Conservation (phyloP, 352 stramenopile species). For the Phytopythium delawarense region DNA sequence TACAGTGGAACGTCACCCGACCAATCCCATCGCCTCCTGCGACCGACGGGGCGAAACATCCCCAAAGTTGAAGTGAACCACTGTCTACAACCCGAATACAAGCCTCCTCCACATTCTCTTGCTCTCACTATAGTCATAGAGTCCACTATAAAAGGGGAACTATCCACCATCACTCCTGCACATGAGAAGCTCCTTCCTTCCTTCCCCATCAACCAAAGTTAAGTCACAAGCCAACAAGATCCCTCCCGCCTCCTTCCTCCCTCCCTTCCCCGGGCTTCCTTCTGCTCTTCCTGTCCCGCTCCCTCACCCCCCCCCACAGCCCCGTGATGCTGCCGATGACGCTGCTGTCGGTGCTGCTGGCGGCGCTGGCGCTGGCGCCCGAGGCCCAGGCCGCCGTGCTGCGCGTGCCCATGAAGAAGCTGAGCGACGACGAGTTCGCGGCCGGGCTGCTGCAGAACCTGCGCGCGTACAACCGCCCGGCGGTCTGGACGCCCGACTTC, state of each 20-base stretch:
- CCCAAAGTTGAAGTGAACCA: constrained; percentile 6
- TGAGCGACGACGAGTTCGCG: constrained; percentile 59
- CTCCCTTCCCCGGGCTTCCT: neutral
- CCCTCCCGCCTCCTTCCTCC: neutral
- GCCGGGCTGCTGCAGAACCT: constrained; percentile 47
- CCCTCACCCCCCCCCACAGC: neutral
- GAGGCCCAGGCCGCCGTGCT: constrained; percentile 29
- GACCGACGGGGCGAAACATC: neutral
- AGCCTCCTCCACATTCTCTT: neutral
- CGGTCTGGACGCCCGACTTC: constrained; percentile 46
- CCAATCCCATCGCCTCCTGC: neutral
- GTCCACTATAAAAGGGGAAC: neutral
- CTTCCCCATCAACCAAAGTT: no score
- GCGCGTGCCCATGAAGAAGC: constrained; percentile 69
- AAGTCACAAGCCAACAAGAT: constrained; percentile 6
- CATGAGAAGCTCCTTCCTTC: neutral
- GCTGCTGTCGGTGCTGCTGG: constrained; percentile 20
- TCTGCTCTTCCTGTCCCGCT: neutral
- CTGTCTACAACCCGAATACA: neutral
- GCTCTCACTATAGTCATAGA: neutral
- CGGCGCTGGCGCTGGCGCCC: constrained; percentile 3
- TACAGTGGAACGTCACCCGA: no score
- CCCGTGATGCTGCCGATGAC: constrained; percentile 16
- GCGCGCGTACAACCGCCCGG: constrained; percentile 27
- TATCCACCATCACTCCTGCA: neutral